These are phyloP conservation scores for Populus alba DNA, from an alignment of 345 rosid species.

Conservation along the genomic window DNA sequence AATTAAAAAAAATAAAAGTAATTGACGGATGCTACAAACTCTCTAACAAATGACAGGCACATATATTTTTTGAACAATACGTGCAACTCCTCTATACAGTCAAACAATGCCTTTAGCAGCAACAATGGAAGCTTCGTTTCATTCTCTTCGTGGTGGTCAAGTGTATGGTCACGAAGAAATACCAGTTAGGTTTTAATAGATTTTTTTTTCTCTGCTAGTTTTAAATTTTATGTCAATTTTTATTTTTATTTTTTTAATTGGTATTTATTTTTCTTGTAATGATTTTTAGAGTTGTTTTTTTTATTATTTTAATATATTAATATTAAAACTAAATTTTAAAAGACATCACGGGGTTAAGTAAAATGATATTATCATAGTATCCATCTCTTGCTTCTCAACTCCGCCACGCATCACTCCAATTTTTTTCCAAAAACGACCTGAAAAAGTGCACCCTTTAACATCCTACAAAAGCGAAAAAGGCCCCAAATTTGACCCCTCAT, in stretches of 20 bases:
- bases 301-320: too few relatives aligned
- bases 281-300: too few relatives aligned
- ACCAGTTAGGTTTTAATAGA: too few relatives aligned
- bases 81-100: fast-evolving
- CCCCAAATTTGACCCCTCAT: background rate
- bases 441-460: background rate
- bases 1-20: too few relatives aligned
- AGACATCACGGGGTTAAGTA: too few relatives aligned
- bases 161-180: fast-evolving
- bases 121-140: fast-evolving
- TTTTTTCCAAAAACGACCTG: background rate
- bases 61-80: fast-evolving
- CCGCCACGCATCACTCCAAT: background rate
- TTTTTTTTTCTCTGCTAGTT: fast-evolving
- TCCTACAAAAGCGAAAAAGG: background rate
- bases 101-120: too few relatives aligned
- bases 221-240: too few relatives aligned
- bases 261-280: too few relatives aligned
- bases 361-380: too few relatives aligned
- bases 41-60: fast-evolving
- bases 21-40: fast-evolving
- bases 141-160: too few relatives aligned
- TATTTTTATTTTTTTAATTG: too few relatives aligned
- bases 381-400: background rate
- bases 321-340: too few relatives aligned